Evolutionary conservation across 116 monocot species (phyloP), one percentile per base, ranked within the genome.

Genomic region (Iris pallida): DNA sequence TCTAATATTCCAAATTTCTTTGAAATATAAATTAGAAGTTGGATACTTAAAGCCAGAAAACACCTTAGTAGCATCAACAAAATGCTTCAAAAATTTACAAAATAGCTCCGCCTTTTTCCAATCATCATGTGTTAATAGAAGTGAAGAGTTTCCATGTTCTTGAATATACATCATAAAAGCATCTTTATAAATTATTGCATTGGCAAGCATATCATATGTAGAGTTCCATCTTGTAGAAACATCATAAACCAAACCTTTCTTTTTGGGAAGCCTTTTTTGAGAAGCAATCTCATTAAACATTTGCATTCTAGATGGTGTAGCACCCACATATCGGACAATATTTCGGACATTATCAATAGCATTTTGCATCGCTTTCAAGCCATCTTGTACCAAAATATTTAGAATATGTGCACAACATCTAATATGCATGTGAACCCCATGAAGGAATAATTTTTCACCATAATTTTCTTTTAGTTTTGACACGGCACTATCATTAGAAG

Each of bases 371-470:
- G 7, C 20, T 59, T 59, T 59, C 0, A 59, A 30, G 13, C 18
- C 59, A 59, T 0, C 59, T 59, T 59, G 59, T 7, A 59, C 59
- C 20, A 59, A 7, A 20, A 59, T 59, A 59, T 59, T 59, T 11
- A 59, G 20, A 7, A 59, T 20, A 20, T 59, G 59, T 3, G 16
- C 59, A 59, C 19, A 59, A 59, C 59, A 59, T 30, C 19, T 1
- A 13, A 59, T 15, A 30, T 59, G 59, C 17, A 59, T 7, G 20
- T 59, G 20, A 59, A 20, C n/a, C n/a, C n/a, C n/a, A n/a, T n/a
- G n/a, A n/a, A n/a, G n/a, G n/a, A n/a, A n/a, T n/a, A n/a, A n/a
- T n/a, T n/a, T n/a, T n/a, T n/a, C n/a, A n/a, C n/a, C n/a, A n/a
- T n/a, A n/a, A n/a, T n/a, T n/a, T n/a, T n/a, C n/a, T n/a, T n/a